Evolutionary conservation across 73 alveolate species (phyloP), one percentile per base, ranked within the genome.

Genomic region (Loxodes magnus): DNA sequence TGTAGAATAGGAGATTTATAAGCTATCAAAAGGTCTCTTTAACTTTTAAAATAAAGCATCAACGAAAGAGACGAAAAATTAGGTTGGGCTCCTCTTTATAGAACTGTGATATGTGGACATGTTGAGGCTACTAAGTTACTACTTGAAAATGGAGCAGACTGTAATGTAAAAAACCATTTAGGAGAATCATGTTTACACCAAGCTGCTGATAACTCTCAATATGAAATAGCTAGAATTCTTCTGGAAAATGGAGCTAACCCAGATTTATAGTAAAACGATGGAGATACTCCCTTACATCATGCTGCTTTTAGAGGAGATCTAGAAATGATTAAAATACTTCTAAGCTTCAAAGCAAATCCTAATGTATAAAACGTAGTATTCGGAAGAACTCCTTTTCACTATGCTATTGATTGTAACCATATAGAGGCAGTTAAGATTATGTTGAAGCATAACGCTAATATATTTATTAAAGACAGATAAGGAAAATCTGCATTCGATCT

Each of bases 291-390:
- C 5, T 41, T 77, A 3, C 97, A 88, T 63, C 69, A 83, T 39
- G 94, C 97, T n/a, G 81, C 83, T 51, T 81, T 79, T 28, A 74
- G 82, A 62, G 93, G 93, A 27, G 70, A 80, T 87, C 59, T 42
- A 29, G 64, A 74, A 15, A 68, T 82, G 34, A 64, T 83, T 29
- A 56, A 74, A 43, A 36, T 71, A 26, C 67, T 88, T 21, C 43
- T 77, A 4, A 74, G 64, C 10, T 43, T 39, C 43, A 82, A 82
- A 42, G 95, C 86, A 3, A 81, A 73, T 57, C 65, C 69, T 31
- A 65, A 64, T 53, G n/a, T n/a, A n/a, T n/a, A n/a, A n/a, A n/a
- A n/a, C n/a, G n/a, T 55, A 34, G 51, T 64, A 59, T 73, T 62
- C 58, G 82, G 74, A 21, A 73, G 74, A 65, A 73, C 67, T 4